Evolutionary conservation across 768 basidiomycete genomes (phyloP).

Genomic region (Mycena rosella): DNA sequence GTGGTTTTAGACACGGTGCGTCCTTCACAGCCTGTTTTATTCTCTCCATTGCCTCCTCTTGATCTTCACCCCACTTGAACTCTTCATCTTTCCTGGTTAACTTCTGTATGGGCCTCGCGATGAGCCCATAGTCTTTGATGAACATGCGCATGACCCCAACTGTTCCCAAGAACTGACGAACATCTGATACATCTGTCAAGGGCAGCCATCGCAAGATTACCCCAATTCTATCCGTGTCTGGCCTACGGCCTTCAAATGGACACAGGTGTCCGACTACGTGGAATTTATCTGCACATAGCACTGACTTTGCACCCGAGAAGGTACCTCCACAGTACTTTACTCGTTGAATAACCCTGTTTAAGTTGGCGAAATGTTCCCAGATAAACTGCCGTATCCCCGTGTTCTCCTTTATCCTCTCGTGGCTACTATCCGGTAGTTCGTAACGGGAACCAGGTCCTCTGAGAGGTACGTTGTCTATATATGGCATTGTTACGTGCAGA

Average conservation of each 20-base stretch:
- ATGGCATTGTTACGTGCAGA: too few species aligned
- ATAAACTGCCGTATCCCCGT: constrained; percentile 36
- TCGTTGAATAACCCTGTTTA: constrained; percentile 8
- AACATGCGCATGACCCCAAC: too few species aligned
- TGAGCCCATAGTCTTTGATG: constrained; percentile 10
- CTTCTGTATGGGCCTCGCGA: constrained; percentile 10
- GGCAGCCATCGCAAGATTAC: too few species aligned
- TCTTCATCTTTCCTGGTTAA: constrained; percentile 10
- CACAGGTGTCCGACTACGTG: too few species aligned
- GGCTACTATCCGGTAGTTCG: constrained; percentile 29
- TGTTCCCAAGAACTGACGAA: too few species aligned
- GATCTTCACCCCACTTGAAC: constrained; percentile 41
- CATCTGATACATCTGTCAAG: too few species aligned
- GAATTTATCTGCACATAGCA: too few species aligned
- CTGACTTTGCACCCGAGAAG: too few species aligned
- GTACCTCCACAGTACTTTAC: constrained; percentile 10
- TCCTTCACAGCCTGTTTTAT: constrained; percentile 31
- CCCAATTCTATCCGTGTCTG: too few species aligned
- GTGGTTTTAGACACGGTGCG: constrained; percentile 37
- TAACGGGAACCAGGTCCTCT: constrained; percentile 30
- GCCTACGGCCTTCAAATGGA: too few species aligned
- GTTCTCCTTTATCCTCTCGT: constrained; percentile 33
- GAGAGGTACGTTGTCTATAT: too few species aligned
- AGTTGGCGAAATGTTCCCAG: constrained; percentile 31
- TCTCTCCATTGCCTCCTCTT: constrained; percentile 37